phyloP scores from a whole-genome alignment of 371 early-diverging fungal genomes.

The Rhizopus delemar region DNA sequence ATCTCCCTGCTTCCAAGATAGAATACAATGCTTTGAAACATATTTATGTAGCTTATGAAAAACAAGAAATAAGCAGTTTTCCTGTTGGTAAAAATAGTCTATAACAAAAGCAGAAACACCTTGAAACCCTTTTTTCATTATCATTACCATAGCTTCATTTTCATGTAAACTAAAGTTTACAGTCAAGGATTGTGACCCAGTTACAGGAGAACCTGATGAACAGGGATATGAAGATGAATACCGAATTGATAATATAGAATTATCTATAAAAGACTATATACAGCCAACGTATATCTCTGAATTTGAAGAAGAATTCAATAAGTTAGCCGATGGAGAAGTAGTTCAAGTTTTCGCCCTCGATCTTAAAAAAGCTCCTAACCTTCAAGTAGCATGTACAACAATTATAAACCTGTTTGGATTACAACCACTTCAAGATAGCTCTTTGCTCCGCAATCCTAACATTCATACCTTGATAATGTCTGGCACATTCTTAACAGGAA shows the following conservation, averaged over 20 bases:
- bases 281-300: slow-evolving; percentile 53
- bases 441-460: slow-evolving; percentile 66
- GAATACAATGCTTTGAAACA: slow-evolving; percentile 74
- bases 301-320: slow-evolving; percentile 75
- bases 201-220: slow-evolving; percentile 82
- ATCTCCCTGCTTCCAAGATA: slow-evolving; percentile 69
- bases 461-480: slow-evolving; percentile 82
- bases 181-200: slow-evolving; percentile 92
- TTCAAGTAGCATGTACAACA: slow-evolving; percentile 66
- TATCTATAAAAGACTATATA: slow-evolving; percentile 83
- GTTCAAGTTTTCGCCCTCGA: slow-evolving; percentile 84
- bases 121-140: background rate
- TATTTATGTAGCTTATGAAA: slow-evolving; percentile 78
- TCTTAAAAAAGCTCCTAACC: slow-evolving; percentile 63
- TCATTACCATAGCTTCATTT: slow-evolving; percentile 64
- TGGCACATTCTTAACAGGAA: slow-evolving; percentile 82
- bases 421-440: slow-evolving; percentile 74
- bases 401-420: slow-evolving; percentile 80
- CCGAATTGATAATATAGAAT: slow-evolving; percentile 82
- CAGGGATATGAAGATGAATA: slow-evolving; percentile 94
- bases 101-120: too few species aligned
- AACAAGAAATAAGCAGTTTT: slow-evolving; percentile 52
- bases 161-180: slow-evolving; percentile 81
- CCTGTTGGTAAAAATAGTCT: slow-evolving; percentile 37
- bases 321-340: slow-evolving; percentile 67